Base-by-base conservation (phyloP, 2,329 filamentous ascomycete species). In the Pseudopyricularia javanii region DNA sequence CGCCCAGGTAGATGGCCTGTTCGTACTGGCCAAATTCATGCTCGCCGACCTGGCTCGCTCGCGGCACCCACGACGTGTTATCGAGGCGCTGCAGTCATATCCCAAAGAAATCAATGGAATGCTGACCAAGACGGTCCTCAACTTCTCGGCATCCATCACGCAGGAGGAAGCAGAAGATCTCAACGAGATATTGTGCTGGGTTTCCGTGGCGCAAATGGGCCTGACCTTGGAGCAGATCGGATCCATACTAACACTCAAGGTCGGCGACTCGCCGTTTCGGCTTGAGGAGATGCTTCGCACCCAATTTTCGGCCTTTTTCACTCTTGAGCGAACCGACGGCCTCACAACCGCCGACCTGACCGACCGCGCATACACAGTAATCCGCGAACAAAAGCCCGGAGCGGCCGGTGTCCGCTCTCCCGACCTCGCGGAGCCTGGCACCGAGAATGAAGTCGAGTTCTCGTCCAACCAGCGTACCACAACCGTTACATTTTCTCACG, bases 21-120 rank as follows among this genome's bases (percentile, higher is more conserved):
- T 52, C 11, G 40, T 52, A 8, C 50, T 52, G 30, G 50, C 50
- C 40, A 47, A 52, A 17, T 52, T 52, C 40, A 52, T 52, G 50
- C 50, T 52, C 14, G 37, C 35, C 5, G 37, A 52, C 11, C 50
- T 52, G 28, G 32, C 30, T 4, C 24, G 40, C 12, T 24, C 37
- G 2, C 22, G 40, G 2, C 37, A 47, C 26, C 28, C 37, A 24
- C 37, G 40, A 14, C 37, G 40, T 5, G 34, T 52, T 40, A 52
- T 52, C 40, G 35, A 43, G 2, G 37, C 37, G 7, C 40, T 52
- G 12, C 50, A 34, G 26, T 34, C 35, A 3, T 52, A 47, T n/a
- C 50, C 50, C 7, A 47, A 47, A 28, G 50, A 52, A 30, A 52
- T 52, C 30, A 52, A 45, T 15, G 50, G 50, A 4, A 52, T 52